Evolutionary conservation across 805 yeast genomes (phyloP), one percentile per base, ranked within the genome.

Genomic region (Saturnispora kantuleensis): DNA sequence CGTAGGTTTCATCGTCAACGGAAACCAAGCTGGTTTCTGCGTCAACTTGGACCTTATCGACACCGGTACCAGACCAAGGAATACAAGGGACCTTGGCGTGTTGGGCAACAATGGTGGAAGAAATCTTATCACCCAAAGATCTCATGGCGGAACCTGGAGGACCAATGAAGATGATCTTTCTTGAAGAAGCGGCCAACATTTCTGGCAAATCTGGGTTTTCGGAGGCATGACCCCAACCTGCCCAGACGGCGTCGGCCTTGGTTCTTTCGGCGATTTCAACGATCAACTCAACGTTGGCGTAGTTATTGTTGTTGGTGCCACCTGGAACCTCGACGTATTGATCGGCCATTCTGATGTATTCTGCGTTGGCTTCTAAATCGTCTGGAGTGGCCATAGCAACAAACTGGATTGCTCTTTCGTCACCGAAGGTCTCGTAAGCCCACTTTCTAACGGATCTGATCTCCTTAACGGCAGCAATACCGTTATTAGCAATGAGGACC

Each of bases 221-320:
- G n/a, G 96, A 86, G 28, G 99, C 99, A 63, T 94, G 98, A 58
- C 99, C 99, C 99, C 99, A 93, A 58, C 99, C 99, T 31, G 99
- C 99, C 99, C 99, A 93, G 47, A 93, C 99, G 21, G 98, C 99
- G 63, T 93, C 95, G 46, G 85, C 97, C 53, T 86, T 78, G 37
- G 95, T 83, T 70, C 97, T 83, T 69, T 93, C 98, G 32, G 99
- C 99, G 40, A 93, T 71, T 58, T 93, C 99, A 39, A 93, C 97
- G 64, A 93, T 93, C 50, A 93, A 73, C 54, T 93, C 98, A 50
- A 93, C 99, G 60, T 93, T 93, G 56, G 99, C 99, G 63, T 89
- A 89, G 67, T 93, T 93, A 67, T 93, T 94, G 71, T 93, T 93
- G 69, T 94, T 94, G 45, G 98, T 93, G 46, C 98, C 98, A 60